Evolutionary conservation across 331 rosid genomes (phyloP), one percentile per base, ranked within the genome.

Genomic region (Malus hybrid): DNA sequence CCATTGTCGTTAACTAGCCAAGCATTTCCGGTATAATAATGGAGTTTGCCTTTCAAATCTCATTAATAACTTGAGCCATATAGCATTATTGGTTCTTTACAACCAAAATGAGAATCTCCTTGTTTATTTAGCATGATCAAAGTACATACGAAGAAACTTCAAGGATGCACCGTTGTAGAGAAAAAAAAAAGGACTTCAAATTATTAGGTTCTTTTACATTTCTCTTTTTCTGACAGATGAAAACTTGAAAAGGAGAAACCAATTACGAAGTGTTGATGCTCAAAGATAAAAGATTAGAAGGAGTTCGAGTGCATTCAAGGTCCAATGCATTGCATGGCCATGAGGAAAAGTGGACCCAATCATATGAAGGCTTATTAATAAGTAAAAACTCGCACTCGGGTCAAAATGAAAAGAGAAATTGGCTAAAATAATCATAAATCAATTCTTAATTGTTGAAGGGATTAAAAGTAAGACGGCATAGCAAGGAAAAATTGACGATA

Each of bases 31-130:
- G 59, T 39, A 34, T 60, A 72, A 59, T 72, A 72, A 59, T 77
- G 50, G 54, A 28, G 50, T 74, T 73, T 73, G 50, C 42, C 73
- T 65, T 70, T 77, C 54, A 70, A 65, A 48, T 70, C 87, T 65
- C 77, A 74, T 64, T 39, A 56, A 79, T 69, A 78, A n/a, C 72
- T 48, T 6, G 64, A 62, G 48, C 8, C 16, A 8, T 20, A 3
- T 15, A 24, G 68, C 57, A 72, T 72, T 60, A 72, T 72, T 36
- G 76, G 33, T 59, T 14, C 67, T 57, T 57, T 36, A 46, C 75
- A 71, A 24, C 55, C 67, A 57, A 57, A 57, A 1, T 20, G 67
- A 8, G 67, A 72, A 72, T 36, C 76, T 59, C 56, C 27, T 24
- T 56, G 19, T 32, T 55, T 71, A 71, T 32, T 28, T 54, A 11